Conservation (phyloP, 805 yeast genomes). For the Candida dajiaensis region DNA sequence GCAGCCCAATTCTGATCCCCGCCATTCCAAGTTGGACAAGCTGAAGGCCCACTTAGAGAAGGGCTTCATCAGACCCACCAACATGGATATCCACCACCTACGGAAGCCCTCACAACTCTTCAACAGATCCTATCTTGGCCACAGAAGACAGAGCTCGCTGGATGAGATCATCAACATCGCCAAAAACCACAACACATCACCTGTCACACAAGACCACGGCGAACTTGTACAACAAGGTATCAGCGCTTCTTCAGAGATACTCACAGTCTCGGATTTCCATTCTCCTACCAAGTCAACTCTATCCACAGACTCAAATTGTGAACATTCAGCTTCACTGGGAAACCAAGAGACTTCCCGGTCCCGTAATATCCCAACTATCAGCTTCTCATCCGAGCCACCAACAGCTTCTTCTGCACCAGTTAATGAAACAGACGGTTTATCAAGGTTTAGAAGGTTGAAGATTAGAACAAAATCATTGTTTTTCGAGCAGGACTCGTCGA, state of each 20-base stretch:
- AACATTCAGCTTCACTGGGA: not conserved
- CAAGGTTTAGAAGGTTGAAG: constrained; percentile 11
- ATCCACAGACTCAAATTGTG: constrained; percentile 2
- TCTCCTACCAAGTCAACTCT: constrained; percentile 18
- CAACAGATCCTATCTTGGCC: not conserved
- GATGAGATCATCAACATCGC: constrained; percentile 1
- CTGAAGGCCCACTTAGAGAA: not conserved
- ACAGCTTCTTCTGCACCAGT: not conserved
- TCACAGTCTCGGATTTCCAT: constrained; percentile 13
- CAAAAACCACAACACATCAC: not conserved
- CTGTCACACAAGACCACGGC: not conserved
- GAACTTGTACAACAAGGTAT: constrained; percentile 2
- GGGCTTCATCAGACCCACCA: constrained; percentile 3
- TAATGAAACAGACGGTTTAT: constrained; percentile 2
- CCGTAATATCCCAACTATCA: constrained; percentile 4
- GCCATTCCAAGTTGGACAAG: not conserved
- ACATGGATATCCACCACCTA: constrained; percentile 4
- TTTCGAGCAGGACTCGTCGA: constrained; percentile 10
- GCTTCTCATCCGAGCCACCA: constrained; percentile 1
- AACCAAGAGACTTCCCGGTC: not conserved
- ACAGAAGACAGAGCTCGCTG: constrained; percentile 6
- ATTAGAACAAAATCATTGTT: constrained; percentile 15
- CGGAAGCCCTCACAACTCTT: constrained; percentile 2
- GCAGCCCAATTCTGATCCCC: not conserved
- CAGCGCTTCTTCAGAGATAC: constrained; percentile 9